These are phyloP conservation scores for Boletus patriciae DNA, from an alignment of 768 basidiomycete species.

Conservation along the genomic window DNA sequence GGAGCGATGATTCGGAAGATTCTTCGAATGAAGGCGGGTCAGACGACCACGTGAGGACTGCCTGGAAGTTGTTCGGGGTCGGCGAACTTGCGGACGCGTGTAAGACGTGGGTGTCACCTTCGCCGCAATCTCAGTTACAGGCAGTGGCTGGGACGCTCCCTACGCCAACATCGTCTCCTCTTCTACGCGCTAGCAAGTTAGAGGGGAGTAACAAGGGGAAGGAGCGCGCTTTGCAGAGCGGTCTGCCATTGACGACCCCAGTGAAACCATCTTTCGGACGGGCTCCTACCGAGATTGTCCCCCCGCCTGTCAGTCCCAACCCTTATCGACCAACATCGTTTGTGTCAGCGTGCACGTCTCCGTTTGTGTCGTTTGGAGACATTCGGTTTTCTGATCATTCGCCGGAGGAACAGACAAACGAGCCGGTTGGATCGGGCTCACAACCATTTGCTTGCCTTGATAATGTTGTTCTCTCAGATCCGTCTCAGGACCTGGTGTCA, in stretches of 20 bases:
- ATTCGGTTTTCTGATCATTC: not conserved
- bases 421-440: not conserved
- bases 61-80: slow-evolving; percentile 54
- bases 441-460: slow-evolving; percentile 20
- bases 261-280: not conserved
- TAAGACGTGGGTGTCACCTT: slow-evolving; percentile 22
- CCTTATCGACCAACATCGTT: not conserved
- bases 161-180: slow-evolving; percentile 30
- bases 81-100: slow-evolving; percentile 25
- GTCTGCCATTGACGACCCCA: not conserved
- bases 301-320: not conserved
- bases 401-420: not conserved
- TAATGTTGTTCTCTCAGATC: slow-evolving; percentile 9
- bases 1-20: slow-evolving; percentile 44
- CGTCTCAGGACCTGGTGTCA: not conserved
- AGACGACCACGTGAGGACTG: slow-evolving; percentile 54
- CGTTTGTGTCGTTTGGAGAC: slow-evolving; percentile 10
- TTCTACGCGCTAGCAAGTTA: not conserved
- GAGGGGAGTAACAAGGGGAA: slow-evolving; percentile 4
- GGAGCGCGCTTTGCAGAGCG: not conserved
- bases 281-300: slow-evolving; percentile 1
- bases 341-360: slow-evolving; percentile 13
- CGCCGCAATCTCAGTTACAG: slow-evolving; percentile 6
- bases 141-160: slow-evolving; percentile 8
- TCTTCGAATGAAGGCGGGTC: slow-evolving; percentile 43